These are phyloP conservation scores for Malassezia vespertilionis DNA, from an alignment of 1,284 basidiomycete genomes.

Conservation along the genomic window DNA sequence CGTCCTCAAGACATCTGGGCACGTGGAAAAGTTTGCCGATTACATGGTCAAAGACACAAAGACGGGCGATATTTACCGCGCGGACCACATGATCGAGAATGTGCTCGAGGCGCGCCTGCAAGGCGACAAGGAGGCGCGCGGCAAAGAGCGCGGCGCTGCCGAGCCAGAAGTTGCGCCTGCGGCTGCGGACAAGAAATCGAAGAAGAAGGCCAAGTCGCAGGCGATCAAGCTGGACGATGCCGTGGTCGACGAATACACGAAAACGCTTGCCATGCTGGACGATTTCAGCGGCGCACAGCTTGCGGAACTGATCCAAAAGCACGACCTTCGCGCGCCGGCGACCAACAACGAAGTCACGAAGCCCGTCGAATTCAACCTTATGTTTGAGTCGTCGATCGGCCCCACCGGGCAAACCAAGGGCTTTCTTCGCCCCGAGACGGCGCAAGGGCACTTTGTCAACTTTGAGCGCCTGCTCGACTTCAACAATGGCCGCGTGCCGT, in stretches of 20 bases:
- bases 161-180: constrained; percentile 16
- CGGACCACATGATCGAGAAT: constrained; percentile 89
- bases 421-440: constrained; percentile 92
- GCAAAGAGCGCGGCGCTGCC: constrained; percentile 46
- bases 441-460: constrained; percentile 98
- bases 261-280: constrained; percentile 79
- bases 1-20: constrained; percentile 94
- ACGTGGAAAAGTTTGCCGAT: constrained; percentile 95
- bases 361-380: constrained; percentile 93
- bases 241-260: constrained; percentile 67
- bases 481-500: constrained; percentile 91
- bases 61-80: constrained; percentile 90
- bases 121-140: constrained; percentile 81
- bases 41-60: constrained; percentile 97
- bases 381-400: constrained; percentile 95
- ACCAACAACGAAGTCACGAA: constrained; percentile 83
- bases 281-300: constrained; percentile 84
- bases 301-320: constrained; percentile 71
- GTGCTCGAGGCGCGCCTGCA: constrained; percentile 81
- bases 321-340: constrained; percentile 78
- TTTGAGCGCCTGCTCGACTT: constrained; percentile 93
- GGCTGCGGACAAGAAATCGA: constrained; percentile 55
- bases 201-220: constrained; percentile 64
- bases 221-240: constrained; percentile 69
- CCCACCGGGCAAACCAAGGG: constrained; percentile 95